Percentiles rank a stretch among this genome's conserved stretches.
Evolutionary conservation across 2,329 filamentous ascomycete genomes (phyloP).

Genomic region (Dryadomyces quercus-mongolicae): DNA sequence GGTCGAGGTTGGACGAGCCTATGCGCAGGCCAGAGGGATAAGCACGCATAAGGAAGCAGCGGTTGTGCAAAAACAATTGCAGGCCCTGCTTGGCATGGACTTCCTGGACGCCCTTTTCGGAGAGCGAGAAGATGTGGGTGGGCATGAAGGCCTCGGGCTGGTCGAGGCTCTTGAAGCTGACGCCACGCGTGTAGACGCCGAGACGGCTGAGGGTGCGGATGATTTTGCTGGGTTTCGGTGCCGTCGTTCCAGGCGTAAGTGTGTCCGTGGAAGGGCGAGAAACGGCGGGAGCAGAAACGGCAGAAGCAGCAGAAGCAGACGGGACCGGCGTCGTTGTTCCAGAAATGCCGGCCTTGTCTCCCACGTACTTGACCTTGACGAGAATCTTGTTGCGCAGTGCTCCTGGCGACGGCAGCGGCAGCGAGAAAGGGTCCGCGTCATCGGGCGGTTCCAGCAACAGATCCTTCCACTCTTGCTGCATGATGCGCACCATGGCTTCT

Average conservation of each 20-base stretch:
- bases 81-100: constrained; percentile 36
- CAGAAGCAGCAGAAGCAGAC: not conserved
- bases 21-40: constrained; percentile 79
- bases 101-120: constrained; percentile 52
- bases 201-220: constrained; percentile 62
- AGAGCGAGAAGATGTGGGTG: constrained; percentile 57
- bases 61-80: constrained; percentile 69
- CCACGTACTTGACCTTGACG: constrained; percentile 64
- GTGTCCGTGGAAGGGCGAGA: not conserved
- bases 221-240: constrained; percentile 46
- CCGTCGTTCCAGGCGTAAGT: not conserved
- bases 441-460: constrained; percentile 47
- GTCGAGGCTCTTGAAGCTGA: constrained; percentile 67
- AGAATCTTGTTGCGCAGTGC: constrained; percentile 68
- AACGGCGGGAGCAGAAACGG: too few species aligned
- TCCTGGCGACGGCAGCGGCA: constrained; percentile 51
- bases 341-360: not conserved
- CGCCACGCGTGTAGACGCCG: constrained; percentile 72
- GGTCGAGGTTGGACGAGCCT: constrained; percentile 76
- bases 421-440: constrained; percentile 29
- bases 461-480: constrained; percentile 71
- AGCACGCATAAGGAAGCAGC: constrained; percentile 69
- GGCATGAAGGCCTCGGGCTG: constrained; percentile 58
- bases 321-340: not conserved
- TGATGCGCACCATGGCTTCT: constrained; percentile 82